Conservation (phyloP, 2,329 filamentous ascomycete genomes). For the Chlorencoelia australis region DNA sequence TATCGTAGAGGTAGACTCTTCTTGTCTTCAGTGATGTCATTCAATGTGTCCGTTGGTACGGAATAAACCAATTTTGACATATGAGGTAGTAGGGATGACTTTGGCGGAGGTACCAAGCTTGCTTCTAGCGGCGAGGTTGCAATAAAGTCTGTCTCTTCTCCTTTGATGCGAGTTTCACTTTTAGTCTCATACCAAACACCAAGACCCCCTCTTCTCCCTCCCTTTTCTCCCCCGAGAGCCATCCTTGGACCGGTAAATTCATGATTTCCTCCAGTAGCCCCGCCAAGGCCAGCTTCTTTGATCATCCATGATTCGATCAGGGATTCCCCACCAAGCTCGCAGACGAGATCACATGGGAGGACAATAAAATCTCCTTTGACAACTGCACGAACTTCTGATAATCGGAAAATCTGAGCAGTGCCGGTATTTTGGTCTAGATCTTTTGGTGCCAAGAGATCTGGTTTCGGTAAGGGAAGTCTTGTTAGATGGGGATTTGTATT, state of each 20-base stretch:
- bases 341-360: conserved; percentile 87
- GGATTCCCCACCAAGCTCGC: conserved; percentile 73
- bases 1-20: conserved; percentile 67
- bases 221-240: conserved; percentile 42
- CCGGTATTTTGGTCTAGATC: conserved; percentile 74
- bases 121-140: conserved; percentile 60
- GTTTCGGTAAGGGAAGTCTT: conserved; percentile 59
- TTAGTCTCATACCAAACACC: conserved; percentile 90
- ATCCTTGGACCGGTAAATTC: conserved; percentile 34
- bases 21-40: conserved; percentile 69
- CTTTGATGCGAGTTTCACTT: conserved; percentile 66
- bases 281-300: conserved; percentile 59
- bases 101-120: conserved; percentile 46
- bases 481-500: conserved; percentile 73
- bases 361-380: conserved; percentile 83
- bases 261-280: conserved; percentile 41
- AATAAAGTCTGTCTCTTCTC: conserved; percentile 88
- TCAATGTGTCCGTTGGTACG: conserved; percentile 80
- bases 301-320: conserved; percentile 91
- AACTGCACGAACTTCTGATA: conserved; percentile 69
- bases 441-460: conserved; percentile 66
- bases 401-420: conserved; percentile 77
- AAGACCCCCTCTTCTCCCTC: conserved; percentile 64
- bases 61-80: conserved; percentile 76
- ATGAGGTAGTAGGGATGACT: conserved; percentile 54